Evolutionary conservation across 1,284 basidiomycete genomes (phyloP).

Genomic region (Cryptococcus amylolentus): DNA sequence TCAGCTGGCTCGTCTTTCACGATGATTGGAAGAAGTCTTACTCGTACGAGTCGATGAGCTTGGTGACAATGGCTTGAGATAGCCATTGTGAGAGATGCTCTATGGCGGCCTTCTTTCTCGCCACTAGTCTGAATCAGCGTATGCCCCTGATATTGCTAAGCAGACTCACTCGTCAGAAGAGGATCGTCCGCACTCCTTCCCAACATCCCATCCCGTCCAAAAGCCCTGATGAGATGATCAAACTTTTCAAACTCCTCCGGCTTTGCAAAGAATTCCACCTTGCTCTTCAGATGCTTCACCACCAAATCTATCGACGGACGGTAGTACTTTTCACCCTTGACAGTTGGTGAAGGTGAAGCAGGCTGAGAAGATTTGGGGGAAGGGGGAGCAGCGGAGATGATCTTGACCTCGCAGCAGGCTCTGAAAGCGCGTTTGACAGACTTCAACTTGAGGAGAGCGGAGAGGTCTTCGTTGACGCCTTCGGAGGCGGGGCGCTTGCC

Average conservation of each 20-base stretch:
- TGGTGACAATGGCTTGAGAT: constrained; percentile 10
- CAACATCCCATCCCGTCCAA: constrained; percentile 36
- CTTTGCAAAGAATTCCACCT: constrained; percentile 31
- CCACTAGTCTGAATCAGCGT: constrained; percentile 16
- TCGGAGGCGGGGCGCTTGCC: not conserved
- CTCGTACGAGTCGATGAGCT: constrained; percentile 24
- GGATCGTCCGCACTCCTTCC: constrained; percentile 12
- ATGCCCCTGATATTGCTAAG: not conserved
- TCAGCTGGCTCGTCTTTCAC: not conserved
- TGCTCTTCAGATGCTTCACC: constrained; percentile 25
- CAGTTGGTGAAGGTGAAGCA: not conserved
- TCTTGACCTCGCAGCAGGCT: constrained; percentile 41
- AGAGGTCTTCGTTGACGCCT: constrained; percentile 33
- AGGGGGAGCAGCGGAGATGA: constrained; percentile 30
- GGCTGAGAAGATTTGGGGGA: constrained; percentile 21
- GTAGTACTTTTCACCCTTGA: constrained; percentile 21
- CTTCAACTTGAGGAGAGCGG: constrained; percentile 22
- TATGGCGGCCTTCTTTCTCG: constrained; percentile 23
- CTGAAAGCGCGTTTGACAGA: constrained; percentile 29
- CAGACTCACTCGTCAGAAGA: constrained; percentile 27
- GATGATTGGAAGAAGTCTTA: constrained; percentile 10
- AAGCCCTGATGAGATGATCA: constrained; percentile 38
- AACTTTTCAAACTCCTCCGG: constrained; percentile 33
- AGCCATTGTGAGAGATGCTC: constrained; percentile 39
- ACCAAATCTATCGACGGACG: constrained; percentile 27